A percentile compares a stretch with the other conserved stretches of the same genome.
Evolutionary conservation across 495 filamentous ascomycete genomes (phyloP).

Genomic region (Pyronema domesticum): DNA sequence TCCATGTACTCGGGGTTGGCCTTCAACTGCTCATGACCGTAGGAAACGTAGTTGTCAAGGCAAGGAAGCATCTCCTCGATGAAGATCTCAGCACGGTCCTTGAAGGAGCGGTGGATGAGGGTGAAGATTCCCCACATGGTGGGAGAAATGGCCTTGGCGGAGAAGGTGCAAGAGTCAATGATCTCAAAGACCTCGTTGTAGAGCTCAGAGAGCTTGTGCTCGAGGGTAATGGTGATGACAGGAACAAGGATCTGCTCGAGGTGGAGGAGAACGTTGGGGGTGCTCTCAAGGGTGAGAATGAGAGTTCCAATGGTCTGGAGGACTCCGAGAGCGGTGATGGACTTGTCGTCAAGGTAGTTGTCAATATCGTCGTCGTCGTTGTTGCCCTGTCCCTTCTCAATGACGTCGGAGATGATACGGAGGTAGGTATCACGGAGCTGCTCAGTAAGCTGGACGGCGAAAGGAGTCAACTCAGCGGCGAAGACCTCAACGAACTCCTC

Average conservation of each 20-base stretch:
- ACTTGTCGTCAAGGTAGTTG: conserved; percentile 94
- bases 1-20: conserved; percentile 73
- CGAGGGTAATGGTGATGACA: conserved; percentile 82
- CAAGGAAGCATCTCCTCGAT: conserved; percentile 98
- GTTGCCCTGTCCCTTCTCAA: conserved; percentile 61
- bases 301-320: conserved; percentile 94
- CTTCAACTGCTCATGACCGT: conserved; percentile 59
- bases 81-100: conserved; percentile 88
- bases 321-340: conserved; percentile 89
- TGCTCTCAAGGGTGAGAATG: conserved; percentile 91
- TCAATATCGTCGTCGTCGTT: conserved; percentile 56
- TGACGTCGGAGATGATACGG: conserved; percentile 74
- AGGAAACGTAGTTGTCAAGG: conserved; percentile 90
- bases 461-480: conserved; percentile 83
- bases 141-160: conserved; percentile 80
- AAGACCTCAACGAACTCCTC: conserved; percentile 99
- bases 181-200: conserved; percentile 99
- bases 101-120: conserved; percentile 91
- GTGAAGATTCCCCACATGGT: conserved; percentile 98
- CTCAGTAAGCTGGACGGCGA: conserved; percentile 93
- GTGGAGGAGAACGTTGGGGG: conserved; percentile 79
- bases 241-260: conserved; percentile 93
- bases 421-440: conserved; percentile 93
- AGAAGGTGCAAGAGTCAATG: conserved; percentile 98
- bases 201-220: conserved; percentile 93